These are phyloP conservation scores for Cyamopsis tetragonoloba DNA, from an alignment of 306 rosid genomes.

Conservation along the genomic window DNA sequence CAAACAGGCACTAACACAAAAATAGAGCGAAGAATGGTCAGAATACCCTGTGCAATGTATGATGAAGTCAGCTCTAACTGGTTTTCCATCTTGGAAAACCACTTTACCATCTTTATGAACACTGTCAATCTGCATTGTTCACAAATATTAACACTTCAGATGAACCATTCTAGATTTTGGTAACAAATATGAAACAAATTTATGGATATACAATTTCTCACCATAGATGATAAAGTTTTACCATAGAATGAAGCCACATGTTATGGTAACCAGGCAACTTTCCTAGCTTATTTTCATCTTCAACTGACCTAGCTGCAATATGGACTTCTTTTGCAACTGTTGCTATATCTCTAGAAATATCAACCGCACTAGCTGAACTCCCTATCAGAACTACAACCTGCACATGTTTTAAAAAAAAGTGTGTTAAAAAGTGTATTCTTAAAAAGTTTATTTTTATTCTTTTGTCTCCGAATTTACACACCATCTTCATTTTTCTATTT, in stretches of 20 bases:
- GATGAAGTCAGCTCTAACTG: conserved; percentile 55
- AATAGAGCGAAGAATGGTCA: not conserved
- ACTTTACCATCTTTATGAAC: conserved; percentile 60
- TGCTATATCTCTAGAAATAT: conserved; percentile 64
- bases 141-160: not conserved
- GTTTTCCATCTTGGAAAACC: conserved; percentile 53
- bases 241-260: conserved; percentile 86
- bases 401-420: too few relatives aligned
- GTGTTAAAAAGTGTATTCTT: too few relatives aligned
- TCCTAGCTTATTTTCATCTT: conserved; percentile 30
- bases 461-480: too few relatives aligned
- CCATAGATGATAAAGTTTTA: conserved; percentile 38
- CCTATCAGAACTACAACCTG: conserved; percentile 80
- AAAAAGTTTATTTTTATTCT: too few relatives aligned
- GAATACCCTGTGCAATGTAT: conserved; percentile 81
- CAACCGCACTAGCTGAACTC: conserved; percentile 58
- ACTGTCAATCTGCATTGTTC: conserved; percentile 54
- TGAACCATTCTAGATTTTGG: not conserved
- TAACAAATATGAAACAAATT: not conserved
- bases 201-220: conserved; percentile 29
- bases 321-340: conserved; percentile 82
- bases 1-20: conserved; percentile 1
- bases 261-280: conserved; percentile 47
- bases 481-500: too few relatives aligned
- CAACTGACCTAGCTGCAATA: conserved; percentile 50